phyloP scores from a whole-genome alignment of 2,329 filamentous ascomycete species.

The Xylariaceae sp. region DNA sequence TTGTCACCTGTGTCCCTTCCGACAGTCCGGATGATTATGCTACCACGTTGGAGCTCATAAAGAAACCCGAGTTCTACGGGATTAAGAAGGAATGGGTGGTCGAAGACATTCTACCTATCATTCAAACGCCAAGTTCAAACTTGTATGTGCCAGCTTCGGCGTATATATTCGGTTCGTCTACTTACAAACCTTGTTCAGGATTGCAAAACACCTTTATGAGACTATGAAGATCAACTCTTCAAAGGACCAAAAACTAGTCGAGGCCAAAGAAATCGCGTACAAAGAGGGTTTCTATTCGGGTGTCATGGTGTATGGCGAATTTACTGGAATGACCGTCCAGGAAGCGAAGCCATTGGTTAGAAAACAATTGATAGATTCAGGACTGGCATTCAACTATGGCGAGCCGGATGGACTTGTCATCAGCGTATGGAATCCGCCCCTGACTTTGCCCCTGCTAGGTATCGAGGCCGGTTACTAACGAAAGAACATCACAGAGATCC shows the following conservation, averaged over 20 bases:
- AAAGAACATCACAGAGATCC: constrained; percentile 58
- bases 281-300: constrained; percentile 98
- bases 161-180: background rate
- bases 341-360: constrained; percentile 81
- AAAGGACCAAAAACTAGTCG: constrained; percentile 87
- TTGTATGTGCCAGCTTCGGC: constrained; percentile 1
- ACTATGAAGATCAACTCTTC: constrained; percentile 80
- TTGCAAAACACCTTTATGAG: constrained; percentile 14
- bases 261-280: constrained; percentile 95
- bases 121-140: constrained; percentile 71
- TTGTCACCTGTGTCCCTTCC: constrained; percentile 91
- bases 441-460: background rate
- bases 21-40: constrained; percentile 95
- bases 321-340: constrained; percentile 80
- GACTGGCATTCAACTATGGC: constrained; percentile 82
- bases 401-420: constrained; percentile 61
- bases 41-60: constrained; percentile 77
- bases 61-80: constrained; percentile 94
- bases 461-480: background rate
- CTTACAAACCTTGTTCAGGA: constrained; percentile 2
- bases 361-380: constrained; percentile 67
- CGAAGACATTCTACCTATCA: constrained; percentile 81
- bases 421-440: constrained; percentile 7
- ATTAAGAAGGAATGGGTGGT: constrained; percentile 97
- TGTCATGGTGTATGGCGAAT: constrained; percentile 80